These are phyloP conservation scores for Ustilago sp. DNA, from an alignment of 1,284 basidiomycete species.

Conservation along the genomic window DNA sequence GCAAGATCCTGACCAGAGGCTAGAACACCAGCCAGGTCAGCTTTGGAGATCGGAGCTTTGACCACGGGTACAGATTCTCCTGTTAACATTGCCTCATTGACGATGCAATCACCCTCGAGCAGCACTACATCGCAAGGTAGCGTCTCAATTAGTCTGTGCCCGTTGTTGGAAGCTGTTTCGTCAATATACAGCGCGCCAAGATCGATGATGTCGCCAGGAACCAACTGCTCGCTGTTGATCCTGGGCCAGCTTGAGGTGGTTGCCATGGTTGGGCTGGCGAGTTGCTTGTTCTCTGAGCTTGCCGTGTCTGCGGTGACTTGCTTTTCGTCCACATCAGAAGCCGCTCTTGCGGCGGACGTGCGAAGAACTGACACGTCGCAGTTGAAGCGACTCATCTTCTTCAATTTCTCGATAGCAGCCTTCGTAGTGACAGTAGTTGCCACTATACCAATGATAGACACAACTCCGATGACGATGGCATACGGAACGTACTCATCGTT, in stretches of 20 bases:
- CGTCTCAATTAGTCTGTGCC: slow-evolving; percentile 29
- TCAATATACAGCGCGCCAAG: slow-evolving; percentile 15
- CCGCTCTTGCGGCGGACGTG: background rate
- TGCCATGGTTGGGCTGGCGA: background rate
- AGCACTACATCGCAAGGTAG: slow-evolving; percentile 91
- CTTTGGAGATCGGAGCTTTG: slow-evolving; percentile 77
- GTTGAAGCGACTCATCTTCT: slow-evolving; percentile 51
- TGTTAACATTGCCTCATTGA: slow-evolving; percentile 98
- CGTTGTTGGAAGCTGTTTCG: background rate
- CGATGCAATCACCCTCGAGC: slow-evolving; percentile 93
- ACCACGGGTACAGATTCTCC: slow-evolving; percentile 94
- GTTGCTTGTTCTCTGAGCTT: slow-evolving; percentile 5
- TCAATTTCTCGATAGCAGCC: slow-evolving; percentile 38
- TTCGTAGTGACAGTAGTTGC: slow-evolving; percentile 51
- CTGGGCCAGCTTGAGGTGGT: background rate
- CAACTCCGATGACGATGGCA: slow-evolving; percentile 42
- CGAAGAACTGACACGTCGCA: slow-evolving; percentile 32
- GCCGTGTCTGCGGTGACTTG: background rate
- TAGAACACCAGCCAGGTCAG: slow-evolving; percentile 49
- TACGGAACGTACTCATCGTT: slow-evolving; percentile 54
- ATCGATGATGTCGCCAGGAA: slow-evolving; percentile 55
- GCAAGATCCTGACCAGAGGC: slow-evolving; percentile 73
- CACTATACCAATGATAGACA: slow-evolving; percentile 49
- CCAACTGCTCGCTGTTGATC: slow-evolving; percentile 41
- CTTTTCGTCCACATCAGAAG: slow-evolving; percentile 13